phyloP scores from a whole-genome alignment of 208 protist species.

The Crithidia mellificae region DNA sequence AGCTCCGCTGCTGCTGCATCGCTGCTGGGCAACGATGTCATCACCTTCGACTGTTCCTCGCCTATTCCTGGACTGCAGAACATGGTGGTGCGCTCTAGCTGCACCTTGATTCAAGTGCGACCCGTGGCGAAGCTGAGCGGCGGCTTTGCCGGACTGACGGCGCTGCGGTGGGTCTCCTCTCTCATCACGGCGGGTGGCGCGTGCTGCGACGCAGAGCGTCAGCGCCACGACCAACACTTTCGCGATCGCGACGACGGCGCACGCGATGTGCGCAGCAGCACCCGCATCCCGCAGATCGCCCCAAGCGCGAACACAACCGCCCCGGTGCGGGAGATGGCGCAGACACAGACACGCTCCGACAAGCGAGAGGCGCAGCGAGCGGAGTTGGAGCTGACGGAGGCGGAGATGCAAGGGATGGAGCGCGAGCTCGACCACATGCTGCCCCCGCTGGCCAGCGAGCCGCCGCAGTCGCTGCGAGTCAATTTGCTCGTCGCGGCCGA shows the following conservation, averaged over 20 bases:
- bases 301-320: conserved; percentile 45
- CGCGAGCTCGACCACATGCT: conserved; percentile 62
- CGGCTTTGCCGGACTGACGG: conserved; percentile 67
- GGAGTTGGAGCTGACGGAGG: conserved; percentile 61
- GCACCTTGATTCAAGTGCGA: conserved; percentile 71
- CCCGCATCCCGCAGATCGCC: conserved; percentile 16
- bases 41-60: conserved; percentile 59
- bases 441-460: conserved; percentile 67
- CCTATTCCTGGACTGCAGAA: conserved; percentile 24
- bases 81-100: conserved; percentile 68
- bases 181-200: conserved; percentile 53
- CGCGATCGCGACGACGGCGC: too few species aligned
- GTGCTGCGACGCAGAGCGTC: conserved; percentile 28
- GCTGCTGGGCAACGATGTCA: conserved; percentile 50
- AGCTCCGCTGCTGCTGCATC: conserved; percentile 3
- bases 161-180: conserved; percentile 78
- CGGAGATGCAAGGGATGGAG: conserved; percentile 82
- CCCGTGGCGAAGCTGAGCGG: conserved; percentile 85
- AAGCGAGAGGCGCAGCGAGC: conserved; percentile 72
- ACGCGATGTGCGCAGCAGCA: conserved; percentile 30
- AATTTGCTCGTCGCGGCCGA: conserved; percentile 85
- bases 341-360: conserved; percentile 73
- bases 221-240: too few species aligned
- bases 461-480: conserved; percentile 63
- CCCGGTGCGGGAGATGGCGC: conserved; percentile 38